These are phyloP conservation scores for Fusarium zealandicum DNA, from an alignment of 2,329 filamentous ascomycete genomes.

Conservation along the genomic window DNA sequence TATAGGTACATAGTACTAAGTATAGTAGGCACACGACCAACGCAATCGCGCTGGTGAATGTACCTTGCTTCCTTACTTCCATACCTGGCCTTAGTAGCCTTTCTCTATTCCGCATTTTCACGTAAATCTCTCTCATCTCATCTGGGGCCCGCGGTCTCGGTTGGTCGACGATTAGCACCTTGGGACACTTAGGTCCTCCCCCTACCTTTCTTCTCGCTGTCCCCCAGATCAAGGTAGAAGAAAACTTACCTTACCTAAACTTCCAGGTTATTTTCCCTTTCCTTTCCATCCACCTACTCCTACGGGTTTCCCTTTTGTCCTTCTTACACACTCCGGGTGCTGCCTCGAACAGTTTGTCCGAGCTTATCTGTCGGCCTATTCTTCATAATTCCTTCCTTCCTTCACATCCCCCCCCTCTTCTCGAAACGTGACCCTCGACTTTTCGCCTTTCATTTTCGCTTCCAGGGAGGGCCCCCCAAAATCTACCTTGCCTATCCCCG, in stretches of 20 bases:
- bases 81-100: constrained; percentile 29
- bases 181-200: constrained; percentile 2
- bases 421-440: not conserved
- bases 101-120: constrained; percentile 31
- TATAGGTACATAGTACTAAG: constrained; percentile 7
- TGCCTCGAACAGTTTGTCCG: not conserved
- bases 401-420: not conserved
- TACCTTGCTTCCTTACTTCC: constrained; percentile 23
- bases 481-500: constrained; percentile 8
- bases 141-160: constrained; percentile 31
- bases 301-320: not conserved
- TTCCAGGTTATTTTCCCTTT: constrained; percentile 18
- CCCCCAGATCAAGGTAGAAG: no score
- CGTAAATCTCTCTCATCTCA: constrained; percentile 29
- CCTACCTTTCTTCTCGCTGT: not conserved
- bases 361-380: constrained; percentile 21
- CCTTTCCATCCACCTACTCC: constrained; percentile 16
- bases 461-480: not conserved
- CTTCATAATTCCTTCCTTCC: constrained; percentile 1
- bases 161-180: constrained; percentile 31
- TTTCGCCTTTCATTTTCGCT: not conserved
- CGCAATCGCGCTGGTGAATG: constrained; percentile 9
- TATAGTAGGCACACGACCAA: constrained; percentile 2
- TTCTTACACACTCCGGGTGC: constrained; percentile 10
- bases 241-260: constrained; percentile 24